Evolutionary conservation across 441 rosid species (phyloP).

Genomic region (Arabidopsis hybrid): DNA sequence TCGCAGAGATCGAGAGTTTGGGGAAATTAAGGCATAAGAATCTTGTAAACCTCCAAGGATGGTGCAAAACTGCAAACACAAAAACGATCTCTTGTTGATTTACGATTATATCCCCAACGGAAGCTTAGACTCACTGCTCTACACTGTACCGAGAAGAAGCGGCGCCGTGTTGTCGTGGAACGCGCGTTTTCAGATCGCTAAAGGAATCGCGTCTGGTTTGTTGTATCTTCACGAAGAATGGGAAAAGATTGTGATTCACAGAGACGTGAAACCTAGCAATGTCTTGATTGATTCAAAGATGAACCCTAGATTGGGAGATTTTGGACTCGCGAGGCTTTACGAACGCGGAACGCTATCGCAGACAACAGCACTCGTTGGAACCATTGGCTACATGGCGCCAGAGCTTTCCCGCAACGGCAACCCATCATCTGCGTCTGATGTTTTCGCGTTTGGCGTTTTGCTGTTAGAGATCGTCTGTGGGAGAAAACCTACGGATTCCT

Average conservation of each 20-base stretch:
- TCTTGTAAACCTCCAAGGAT: slow-evolving; percentile 79
- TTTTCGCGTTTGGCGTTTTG: slow-evolving; percentile 60
- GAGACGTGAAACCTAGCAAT: slow-evolving; percentile 64
- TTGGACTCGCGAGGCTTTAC: slow-evolving; percentile 58
- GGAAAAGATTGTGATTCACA: slow-evolving; percentile 60
- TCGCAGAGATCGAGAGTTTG: slow-evolving; percentile 78
- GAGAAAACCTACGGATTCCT: slow-evolving; percentile 48
- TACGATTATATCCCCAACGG: slow-evolving; percentile 77
- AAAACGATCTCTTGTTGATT: slow-evolving; percentile 63
- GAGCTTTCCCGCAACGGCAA: slow-evolving; percentile 54
- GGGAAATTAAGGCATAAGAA: slow-evolving; percentile 71
- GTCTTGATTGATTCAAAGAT: slow-evolving; percentile 49
- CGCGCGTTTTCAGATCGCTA: slow-evolving; percentile 56
- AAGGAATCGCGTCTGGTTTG: slow-evolving; percentile 67
- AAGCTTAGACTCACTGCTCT: slow-evolving; percentile 65
- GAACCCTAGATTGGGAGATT: slow-evolving; percentile 57
- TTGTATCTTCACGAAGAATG: slow-evolving; percentile 79
- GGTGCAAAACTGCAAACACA: slow-evolving; percentile 79
- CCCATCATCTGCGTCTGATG: slow-evolving; percentile 53
- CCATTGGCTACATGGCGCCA: slow-evolving; percentile 59
- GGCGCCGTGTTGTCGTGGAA: slow-evolving; percentile 56
- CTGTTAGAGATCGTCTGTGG: slow-evolving; percentile 53
- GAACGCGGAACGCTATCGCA: slow-evolving; percentile 52
- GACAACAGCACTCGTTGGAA: slow-evolving; percentile 55
- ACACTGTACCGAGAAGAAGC: slow-evolving; percentile 37